Base-by-base conservation (phyloP, 2,329 filamentous ascomycete genomes). In the Tolypocladium ovalisporum region DNA sequence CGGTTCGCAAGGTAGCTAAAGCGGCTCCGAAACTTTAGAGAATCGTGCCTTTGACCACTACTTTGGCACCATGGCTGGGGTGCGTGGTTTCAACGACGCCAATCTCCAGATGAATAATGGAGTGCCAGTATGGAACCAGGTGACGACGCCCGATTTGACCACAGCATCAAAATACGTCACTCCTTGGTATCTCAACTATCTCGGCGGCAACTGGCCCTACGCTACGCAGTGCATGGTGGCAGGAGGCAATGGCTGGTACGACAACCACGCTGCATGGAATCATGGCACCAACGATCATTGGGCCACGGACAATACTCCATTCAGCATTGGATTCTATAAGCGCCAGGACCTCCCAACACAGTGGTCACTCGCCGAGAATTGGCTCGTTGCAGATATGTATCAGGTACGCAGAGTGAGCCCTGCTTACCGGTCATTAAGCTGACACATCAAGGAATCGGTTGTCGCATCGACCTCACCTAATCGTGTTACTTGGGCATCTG, bases 311-410 rank as follows among this genome's bases (percentile, higher is more conserved):
- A 81, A 82, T 55, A 82, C 78, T 0, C 76, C 79, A 0, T 80
- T 73, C 70, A 79, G 75, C 58, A 79, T 78, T 71, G 78, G 75
- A 0, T 78, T 80, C 63, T 74, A 75, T 60, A 77, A 76, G 58
- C 67, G 77, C n/a, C 63, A 71, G 5, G 80, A 82, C 57, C 68
- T 83, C n/a, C 79, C 79, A 0, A 72, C 79, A 19, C 79, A 83
- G 22, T 83, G 77, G 64, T 74, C 75, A 4, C 73, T 83, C 61
- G 79, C 79, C 0, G 80, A 83, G 57, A 76, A 71, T 12, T 83
- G 76, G 75, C 78, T 79, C 0, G 63, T 80, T 22, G 79, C 73
- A 2, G 81, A 83, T 62, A 83, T 82, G 79, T 82, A 83, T 59
- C 79, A 70, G 56, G 62, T 59, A 59, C 4, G 49, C 72, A 56